phyloP scores from a whole-genome alignment of 495 filamentous ascomycete species.

The Penicillium argentinense region DNA sequence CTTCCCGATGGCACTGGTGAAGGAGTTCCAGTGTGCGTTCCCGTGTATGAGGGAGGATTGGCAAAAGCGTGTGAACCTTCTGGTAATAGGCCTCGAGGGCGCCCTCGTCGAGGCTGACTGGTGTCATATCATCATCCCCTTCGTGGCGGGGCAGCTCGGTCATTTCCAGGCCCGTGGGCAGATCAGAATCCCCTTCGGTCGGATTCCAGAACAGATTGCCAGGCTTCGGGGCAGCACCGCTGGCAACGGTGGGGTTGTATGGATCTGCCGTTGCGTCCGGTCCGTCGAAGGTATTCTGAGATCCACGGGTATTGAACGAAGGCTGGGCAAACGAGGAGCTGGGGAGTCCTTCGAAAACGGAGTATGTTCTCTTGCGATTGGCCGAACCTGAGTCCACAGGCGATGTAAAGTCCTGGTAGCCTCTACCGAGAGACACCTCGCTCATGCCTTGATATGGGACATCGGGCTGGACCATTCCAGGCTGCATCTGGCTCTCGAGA shows the following conservation, averaged over 20 bases:
- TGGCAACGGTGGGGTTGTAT: constrained; percentile 33
- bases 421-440: constrained; percentile 43
- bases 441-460: constrained; percentile 49
- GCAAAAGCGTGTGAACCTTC: constrained; percentile 71
- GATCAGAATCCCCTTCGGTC: constrained; percentile 35
- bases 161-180: constrained; percentile 38
- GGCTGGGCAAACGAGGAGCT: constrained; percentile 48
- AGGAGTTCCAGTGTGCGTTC: constrained; percentile 60
- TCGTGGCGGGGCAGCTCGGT: constrained; percentile 36
- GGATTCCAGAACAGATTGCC: constrained; percentile 41
- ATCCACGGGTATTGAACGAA: constrained; percentile 40
- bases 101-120: constrained; percentile 44
- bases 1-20: constrained; percentile 54
- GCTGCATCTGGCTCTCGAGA: constrained; percentile 69
- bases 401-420: constrained; percentile 51
- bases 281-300: constrained; percentile 41
- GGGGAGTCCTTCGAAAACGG: constrained; percentile 53
- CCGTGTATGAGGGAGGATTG: constrained; percentile 68
- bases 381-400: constrained; percentile 41
- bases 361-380: constrained; percentile 56
- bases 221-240: constrained; percentile 33
- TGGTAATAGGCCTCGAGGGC: constrained; percentile 53
- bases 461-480: constrained; percentile 45
- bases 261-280: constrained; percentile 45
- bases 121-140: constrained; percentile 41